Base-by-base conservation (phyloP, 768 basidiomycete species). In the Termitomyces sp. region DNA sequence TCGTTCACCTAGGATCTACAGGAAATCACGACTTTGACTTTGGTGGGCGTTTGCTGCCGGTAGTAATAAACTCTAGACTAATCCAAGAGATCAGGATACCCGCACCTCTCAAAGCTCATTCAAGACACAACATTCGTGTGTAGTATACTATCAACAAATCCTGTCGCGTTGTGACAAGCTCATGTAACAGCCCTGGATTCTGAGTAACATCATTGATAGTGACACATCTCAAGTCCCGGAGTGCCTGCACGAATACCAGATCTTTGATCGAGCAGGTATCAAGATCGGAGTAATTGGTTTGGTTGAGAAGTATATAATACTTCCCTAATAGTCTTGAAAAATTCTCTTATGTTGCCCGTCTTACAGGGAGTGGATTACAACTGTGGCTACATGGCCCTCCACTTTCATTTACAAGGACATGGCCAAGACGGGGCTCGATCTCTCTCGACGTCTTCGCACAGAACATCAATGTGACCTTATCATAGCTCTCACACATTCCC, bases 11-110 rank as follows among this genome's bases (percentile, higher is more conserved):
- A 25, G n/a, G 58, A 34, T 11, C 56, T 36, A 45, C 62, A 92
- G 92, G 94, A 5, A 96, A 97, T 70, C 94, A 97, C 65, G 94
- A 96, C 66, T 95, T 95, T 72, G 94, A 96, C 73, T 92, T 91
- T 65, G 91, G 90, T 89, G 60, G 52, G 75, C 51, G 20, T 50
- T 31, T 37, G 12, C 25, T 17, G 31, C 1, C 17, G 10, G 7
- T 29, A 11, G 42, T 31, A 37, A 29, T 43, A 8, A 29, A 53
- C 25, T 25, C 43, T 25, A 43, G 29, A 31, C 11, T 60, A n/a
- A 62, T 8, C 11, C 17, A n/a, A 45, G 29, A 25, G 25, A 49
- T 47, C 51, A 86, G 86, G 86, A 48, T 89, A 86, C 69, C 84
- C 81, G 17, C 85, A 89, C 68, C 76, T 88, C 29, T 79, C 81